Conservation (phyloP, 495 filamentous ascomycete species). For the Talaromyces borbonicus region DNA sequence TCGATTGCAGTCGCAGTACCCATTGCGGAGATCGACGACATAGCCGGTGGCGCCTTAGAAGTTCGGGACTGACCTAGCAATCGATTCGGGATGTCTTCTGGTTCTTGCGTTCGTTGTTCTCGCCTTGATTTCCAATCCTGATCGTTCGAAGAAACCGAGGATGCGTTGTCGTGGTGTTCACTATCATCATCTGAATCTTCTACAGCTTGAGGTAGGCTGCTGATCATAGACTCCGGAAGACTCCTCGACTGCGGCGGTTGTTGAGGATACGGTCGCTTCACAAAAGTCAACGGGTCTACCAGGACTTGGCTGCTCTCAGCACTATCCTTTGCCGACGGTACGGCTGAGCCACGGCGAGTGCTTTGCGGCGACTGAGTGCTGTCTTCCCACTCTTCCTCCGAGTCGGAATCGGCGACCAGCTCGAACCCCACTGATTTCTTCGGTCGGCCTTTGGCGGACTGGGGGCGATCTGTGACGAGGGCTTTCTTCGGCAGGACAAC, state of each 20-base stretch:
- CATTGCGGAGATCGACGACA: slow-evolving; percentile 41
- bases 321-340: slow-evolving; percentile 26
- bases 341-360: slow-evolving; percentile 37
- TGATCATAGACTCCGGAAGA: slow-evolving; percentile 34
- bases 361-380: slow-evolving; percentile 43
- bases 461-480: slow-evolving; percentile 28
- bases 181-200: slow-evolving; percentile 18
- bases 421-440: slow-evolving; percentile 43
- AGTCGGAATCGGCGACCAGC: slow-evolving; percentile 29
- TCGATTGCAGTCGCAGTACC: slow-evolving; percentile 26
- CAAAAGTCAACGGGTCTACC: slow-evolving; percentile 38
- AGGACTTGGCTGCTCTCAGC: slow-evolving; percentile 30
- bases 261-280: slow-evolving; percentile 38
- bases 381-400: slow-evolving; percentile 41
- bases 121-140: slow-evolving; percentile 6
- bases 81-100: slow-evolving; percentile 30
- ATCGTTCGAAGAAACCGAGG: slow-evolving; percentile 6
- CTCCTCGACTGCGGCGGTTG: slow-evolving; percentile 34
- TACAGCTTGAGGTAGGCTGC: slow-evolving; percentile 9
- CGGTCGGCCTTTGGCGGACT: slow-evolving; percentile 21
- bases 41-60: slow-evolving; percentile 37
- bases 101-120: slow-evolving; percentile 15
- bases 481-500: slow-evolving; percentile 26
- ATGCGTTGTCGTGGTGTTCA: slow-evolving; percentile 10
- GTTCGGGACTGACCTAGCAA: slow-evolving; percentile 32